These are phyloP conservation scores for Xylona heveae DNA, from an alignment of 495 filamentous ascomycete species.

Conservation along the genomic window DNA sequence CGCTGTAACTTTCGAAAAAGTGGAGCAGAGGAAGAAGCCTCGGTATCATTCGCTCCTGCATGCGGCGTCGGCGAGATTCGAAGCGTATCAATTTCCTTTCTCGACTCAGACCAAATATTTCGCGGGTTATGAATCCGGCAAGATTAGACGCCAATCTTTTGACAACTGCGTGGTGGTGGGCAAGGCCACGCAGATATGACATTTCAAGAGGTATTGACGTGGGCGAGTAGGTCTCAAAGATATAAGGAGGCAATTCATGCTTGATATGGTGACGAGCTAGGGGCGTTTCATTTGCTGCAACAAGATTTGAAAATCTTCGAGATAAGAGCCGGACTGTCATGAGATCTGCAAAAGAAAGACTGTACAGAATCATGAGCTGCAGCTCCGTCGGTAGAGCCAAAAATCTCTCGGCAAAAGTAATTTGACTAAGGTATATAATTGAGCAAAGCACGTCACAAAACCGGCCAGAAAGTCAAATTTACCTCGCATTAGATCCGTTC, in stretches of 20 bases:
- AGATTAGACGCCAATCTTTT: conserved; percentile 1
- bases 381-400: conserved; percentile 4
- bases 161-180: not conserved
- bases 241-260: conserved; percentile 1
- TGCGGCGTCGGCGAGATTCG: conserved; percentile 2
- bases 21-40: conserved; percentile 2
- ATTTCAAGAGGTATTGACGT: not conserved
- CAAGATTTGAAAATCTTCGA: not conserved
- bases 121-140: conserved; percentile 2
- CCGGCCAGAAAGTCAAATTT: no score
- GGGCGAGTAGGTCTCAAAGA: conserved; percentile 1
- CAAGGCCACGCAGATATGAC: conserved; percentile 1
- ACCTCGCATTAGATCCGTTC: no score
- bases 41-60: conserved; percentile 2
- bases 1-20: conserved; percentile 5
- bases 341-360: conserved; percentile 1
- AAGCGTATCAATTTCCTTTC: not conserved
- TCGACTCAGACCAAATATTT: not conserved
- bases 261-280: conserved; percentile 4
- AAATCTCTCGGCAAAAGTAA: no score
- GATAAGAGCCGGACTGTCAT: conserved; percentile 3
- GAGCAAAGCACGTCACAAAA: no score
- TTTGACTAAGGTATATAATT: no score
- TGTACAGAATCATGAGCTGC: not conserved
- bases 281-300: conserved; percentile 2